Evolutionary conservation across 441 rosid species (phyloP), one percentile per base, ranked within the genome.

Genomic region (Adansonia grandidieri): DNA sequence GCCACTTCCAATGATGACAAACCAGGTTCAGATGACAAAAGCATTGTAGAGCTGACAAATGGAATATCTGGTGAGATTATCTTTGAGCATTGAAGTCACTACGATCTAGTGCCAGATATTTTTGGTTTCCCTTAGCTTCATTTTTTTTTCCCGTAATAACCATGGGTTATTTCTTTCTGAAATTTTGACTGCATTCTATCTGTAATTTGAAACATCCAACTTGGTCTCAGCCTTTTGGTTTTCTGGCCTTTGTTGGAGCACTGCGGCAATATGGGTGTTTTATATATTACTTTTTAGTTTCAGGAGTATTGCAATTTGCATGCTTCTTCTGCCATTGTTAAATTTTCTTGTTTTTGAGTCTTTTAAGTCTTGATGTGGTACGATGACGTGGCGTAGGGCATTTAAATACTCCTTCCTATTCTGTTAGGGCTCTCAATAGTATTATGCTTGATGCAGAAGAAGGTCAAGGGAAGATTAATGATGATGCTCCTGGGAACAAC

Each of bases 401-500:
- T 20, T 22, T 22, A 65, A 15, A 14, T 28, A 32, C n/a, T 51
- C 10, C 13, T 70, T 50, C 24, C 19, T 0, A 15, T 37, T 56
- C 48, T 72, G 32, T 0, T 54, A 17, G 9, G 44, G 40, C 40
- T 22, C 19, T 11, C 19, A 28, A 54, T 61, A 73, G 45, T n/a
- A 24, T 72, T 58, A 76, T 75, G 17, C 20, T 64, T 54, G 37
- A 13, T 61, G 82, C 86, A 90, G 97, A 93, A 82, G 96, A 89
- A 77, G 87, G 89, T 51, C 90, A 87, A 80, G 97, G 88, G 79
- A 84, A 76, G 76, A 74, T 79, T 64, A 86, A 78, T 60, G 91
- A 91, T 66, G 97, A 91, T 65, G 91, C 90, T 74, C 96, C 97
- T 6, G 96, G 91, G 79, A 86, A 89, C 80, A 62, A 62, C 11